These are phyloP conservation scores for Trifolium dubium DNA, from an alignment of 306 rosid genomes.

Conservation along the genomic window DNA sequence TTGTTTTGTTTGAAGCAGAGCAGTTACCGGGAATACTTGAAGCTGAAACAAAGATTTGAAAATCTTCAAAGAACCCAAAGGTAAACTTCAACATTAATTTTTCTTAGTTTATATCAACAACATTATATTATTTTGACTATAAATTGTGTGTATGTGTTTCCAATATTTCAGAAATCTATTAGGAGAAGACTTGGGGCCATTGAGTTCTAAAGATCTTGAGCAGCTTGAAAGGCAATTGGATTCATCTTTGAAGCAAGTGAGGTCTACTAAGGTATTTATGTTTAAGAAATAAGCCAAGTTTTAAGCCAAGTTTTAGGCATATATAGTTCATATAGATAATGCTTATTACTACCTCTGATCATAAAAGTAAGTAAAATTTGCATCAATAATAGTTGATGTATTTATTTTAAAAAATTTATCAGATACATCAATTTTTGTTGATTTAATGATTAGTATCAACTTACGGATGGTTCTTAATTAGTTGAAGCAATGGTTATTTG, in stretches of 20 bases:
- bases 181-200: conserved; percentile 90
- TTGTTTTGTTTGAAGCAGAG: conserved; percentile 55
- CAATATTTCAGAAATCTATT: conserved; percentile 52
- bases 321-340: too few species aligned
- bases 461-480: too few species aligned
- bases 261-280: conserved; percentile 74
- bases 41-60: conserved; percentile 82
- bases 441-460: too few species aligned
- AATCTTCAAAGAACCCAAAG: conserved; percentile 91
- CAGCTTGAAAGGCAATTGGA: conserved; percentile 96
- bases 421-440: too few species aligned
- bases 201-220: conserved; percentile 86
- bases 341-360: too few species aligned
- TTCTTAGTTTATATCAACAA: not conserved
- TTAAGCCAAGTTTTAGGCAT: too few species aligned
- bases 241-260: conserved; percentile 83
- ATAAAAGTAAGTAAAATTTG: too few species aligned
- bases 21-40: conserved; percentile 90
- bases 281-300: too few species aligned
- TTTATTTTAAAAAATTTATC: too few species aligned
- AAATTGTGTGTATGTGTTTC: not conserved
- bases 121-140: not conserved
- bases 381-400: too few species aligned
- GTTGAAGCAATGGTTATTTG: too few species aligned
- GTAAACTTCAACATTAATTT: conserved; percentile 39